Evolutionary conservation across 164 flowering plant species (phyloP), one percentile per base, ranked within the genome.

Genomic region (Tinospora cordifolia): DNA sequence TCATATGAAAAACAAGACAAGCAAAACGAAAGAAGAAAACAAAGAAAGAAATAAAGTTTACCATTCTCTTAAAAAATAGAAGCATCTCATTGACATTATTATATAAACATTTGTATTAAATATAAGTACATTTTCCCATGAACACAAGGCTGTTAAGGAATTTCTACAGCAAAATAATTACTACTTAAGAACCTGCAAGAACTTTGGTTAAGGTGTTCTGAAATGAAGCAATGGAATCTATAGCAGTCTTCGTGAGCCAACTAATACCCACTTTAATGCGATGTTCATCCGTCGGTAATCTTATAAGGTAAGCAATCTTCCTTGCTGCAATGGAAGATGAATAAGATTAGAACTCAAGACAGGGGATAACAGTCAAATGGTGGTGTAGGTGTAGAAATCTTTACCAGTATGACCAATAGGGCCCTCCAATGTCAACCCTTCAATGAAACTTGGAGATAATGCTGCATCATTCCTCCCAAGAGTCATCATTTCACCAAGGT

Each of bases 401-500:
- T 66, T 82, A 91, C 97, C 97, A 11, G 90, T 73, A 81, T 94
- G 96, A 38, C 96, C 97, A 71, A 94, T 69, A 36, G 90, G 89
- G 44, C 97, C 98, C 34, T 94, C 98, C 69, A 94, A 77, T 9
- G 98, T 94, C 34, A 91, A 79, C 49, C 98, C 98, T 34, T 89
- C 93, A 9, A 88, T 78, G 80, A 94, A 94, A 72, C 89, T 90
- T 47, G 98, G 98, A 68, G 97, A 79, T 65, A 94, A 38, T 27
- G 98, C 96, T 36, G 88, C 96, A 85, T 93, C 96, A 66, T 79
- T 83, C 78, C 83, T 89, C 54, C 98, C 98, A 41, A 93, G 84
- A 66, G 89, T 85, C 89, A 94, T 87, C 98, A 94, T 91, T 84
- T 91, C 97, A 46, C 98, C 97, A 38, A 91, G 83, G 79, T 94